Evolutionary conservation across 1,284 basidiomycete species (phyloP).

Genomic region (Apiotrichum sp.): DNA sequence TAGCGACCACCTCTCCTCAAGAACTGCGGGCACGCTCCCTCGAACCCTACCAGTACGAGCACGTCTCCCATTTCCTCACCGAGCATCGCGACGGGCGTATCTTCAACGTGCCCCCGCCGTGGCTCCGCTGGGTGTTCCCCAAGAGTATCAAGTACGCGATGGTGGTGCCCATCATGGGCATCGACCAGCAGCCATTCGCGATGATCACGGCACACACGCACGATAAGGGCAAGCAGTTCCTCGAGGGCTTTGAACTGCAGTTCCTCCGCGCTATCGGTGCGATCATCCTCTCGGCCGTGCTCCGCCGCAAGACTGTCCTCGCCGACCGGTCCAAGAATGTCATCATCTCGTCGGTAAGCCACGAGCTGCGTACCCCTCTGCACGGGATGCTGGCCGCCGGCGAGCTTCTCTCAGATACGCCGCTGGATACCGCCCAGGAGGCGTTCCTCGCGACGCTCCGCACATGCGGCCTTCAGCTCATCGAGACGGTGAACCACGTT

Average conservation of each 20-base stretch:
- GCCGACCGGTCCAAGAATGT: slow-evolving; percentile 65
- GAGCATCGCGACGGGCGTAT: slow-evolving; percentile 76
- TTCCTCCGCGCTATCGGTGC: slow-evolving; percentile 84
- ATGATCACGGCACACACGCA: slow-evolving; percentile 83
- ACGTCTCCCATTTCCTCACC: slow-evolving; percentile 66
- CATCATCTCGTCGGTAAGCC: slow-evolving; percentile 67
- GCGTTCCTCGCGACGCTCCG: slow-evolving; percentile 66
- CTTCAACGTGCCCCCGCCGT: slow-evolving; percentile 68
- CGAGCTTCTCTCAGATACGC: slow-evolving; percentile 76
- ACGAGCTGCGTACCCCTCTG: slow-evolving; percentile 82
- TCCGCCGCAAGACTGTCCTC: slow-evolving; percentile 85
- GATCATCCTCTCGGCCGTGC: slow-evolving; percentile 86
- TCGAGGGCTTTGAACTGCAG: slow-evolving; percentile 87
- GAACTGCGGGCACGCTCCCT: slow-evolving; percentile 44
- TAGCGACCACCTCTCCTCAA: no score
- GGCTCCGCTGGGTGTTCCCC: slow-evolving; percentile 71
- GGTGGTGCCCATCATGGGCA: slow-evolving; percentile 85
- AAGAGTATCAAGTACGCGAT: slow-evolving; percentile 75
- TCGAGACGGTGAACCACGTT: slow-evolving; percentile 80
- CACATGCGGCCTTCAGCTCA: slow-evolving; percentile 49
- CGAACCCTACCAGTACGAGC: slow-evolving; percentile 62
- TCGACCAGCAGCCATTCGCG: slow-evolving; percentile 89
- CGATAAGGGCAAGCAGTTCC: slow-evolving; percentile 68
- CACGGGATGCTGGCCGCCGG: slow-evolving; percentile 88
- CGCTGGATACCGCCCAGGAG: slow-evolving; percentile 69